Base-by-base conservation (phyloP, 129 eudicot genomes). In the Flaveria linearis region DNA sequence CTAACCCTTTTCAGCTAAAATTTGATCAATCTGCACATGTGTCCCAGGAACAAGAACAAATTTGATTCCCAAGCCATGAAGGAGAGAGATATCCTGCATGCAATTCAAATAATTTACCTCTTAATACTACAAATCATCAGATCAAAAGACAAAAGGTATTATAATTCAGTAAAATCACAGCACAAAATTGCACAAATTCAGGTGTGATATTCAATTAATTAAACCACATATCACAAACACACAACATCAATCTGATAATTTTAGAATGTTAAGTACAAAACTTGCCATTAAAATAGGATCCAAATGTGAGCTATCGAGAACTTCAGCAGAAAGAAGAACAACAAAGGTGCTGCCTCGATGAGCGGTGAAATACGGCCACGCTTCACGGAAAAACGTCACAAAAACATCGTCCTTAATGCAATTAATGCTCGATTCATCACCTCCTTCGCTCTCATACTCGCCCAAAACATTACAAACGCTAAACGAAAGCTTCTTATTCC, bases 21-120 rank as follows among this genome's bases (percentile, higher is more conserved):
- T 86, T 85, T 85, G 83, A 83, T 95, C 99, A 78, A 95, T 95
- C 62, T 87, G 99, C 9, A 91, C 88, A 85, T 95, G 97, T 43
- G 97, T 95, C 71, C 96, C 99, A 1, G 99, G 99, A 50, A 91
- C 96, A 70, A 95, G 86, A 77, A 95, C 97, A 82, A 95, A 95
- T 76, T 88, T 87, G 77, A 95, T 85, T 41, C 99, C 99, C 22
- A 95, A 71, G 4, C 97, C 99, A 78, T 87, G 99, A 55, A 95
- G 90, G 8, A 95, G 85, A 26, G 99, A 87, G 39, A 95, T 86
- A 81, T 95, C 99, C 99, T 95, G 89, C 90, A 82, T 15, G 9
- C 14, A 43, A 20, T 50, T 66, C 53, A 0, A 41, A 11, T 3
- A 42, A 7, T 50, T 51, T 14, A 49, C 20, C 5, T 9, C 12